Conservation (phyloP, 2,329 filamentous ascomycete genomes). For the Xylariaceae sp. region DNA sequence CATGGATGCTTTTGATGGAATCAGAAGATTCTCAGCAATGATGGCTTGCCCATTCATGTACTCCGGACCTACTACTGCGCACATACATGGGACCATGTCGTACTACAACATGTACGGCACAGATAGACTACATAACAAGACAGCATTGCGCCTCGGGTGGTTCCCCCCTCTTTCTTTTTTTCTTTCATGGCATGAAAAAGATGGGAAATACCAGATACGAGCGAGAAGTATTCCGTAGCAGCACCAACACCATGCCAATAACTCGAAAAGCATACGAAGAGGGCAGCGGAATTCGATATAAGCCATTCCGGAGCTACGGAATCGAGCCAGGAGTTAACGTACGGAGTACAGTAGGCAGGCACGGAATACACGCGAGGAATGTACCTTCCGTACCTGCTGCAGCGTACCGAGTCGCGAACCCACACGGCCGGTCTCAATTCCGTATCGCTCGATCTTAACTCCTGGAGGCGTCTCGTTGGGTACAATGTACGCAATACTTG, state of each 20-base stretch:
- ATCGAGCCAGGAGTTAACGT: too few species aligned
- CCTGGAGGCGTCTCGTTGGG: not conserved
- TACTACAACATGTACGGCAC: too few species aligned
- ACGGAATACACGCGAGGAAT: not conserved
- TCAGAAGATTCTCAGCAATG: not conserved
- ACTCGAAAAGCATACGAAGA: too few species aligned
- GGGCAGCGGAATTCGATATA: not conserved
- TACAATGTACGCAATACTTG: not conserved
- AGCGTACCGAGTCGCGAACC: not conserved
- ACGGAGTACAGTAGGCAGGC: not conserved
- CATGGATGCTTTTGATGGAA: not conserved
- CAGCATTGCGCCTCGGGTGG: too few species aligned
- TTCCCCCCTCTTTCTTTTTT: too few species aligned
- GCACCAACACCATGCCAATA: too few species aligned
- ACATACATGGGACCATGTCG: not conserved
- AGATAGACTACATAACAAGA: too few species aligned
- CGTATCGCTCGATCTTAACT: conserved; percentile 2
- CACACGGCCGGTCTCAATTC: conserved; percentile 6
- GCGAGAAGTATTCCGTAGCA: too few species aligned
- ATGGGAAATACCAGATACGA: too few species aligned
- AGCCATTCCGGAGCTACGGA: too few species aligned
- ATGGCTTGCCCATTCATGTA: not conserved
- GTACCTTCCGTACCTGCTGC: not conserved
- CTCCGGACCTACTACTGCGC: not conserved
- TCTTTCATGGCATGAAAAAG: too few species aligned